These are phyloP conservation scores for Podaxis rugospora DNA, from an alignment of 768 basidiomycete species.

Conservation along the genomic window DNA sequence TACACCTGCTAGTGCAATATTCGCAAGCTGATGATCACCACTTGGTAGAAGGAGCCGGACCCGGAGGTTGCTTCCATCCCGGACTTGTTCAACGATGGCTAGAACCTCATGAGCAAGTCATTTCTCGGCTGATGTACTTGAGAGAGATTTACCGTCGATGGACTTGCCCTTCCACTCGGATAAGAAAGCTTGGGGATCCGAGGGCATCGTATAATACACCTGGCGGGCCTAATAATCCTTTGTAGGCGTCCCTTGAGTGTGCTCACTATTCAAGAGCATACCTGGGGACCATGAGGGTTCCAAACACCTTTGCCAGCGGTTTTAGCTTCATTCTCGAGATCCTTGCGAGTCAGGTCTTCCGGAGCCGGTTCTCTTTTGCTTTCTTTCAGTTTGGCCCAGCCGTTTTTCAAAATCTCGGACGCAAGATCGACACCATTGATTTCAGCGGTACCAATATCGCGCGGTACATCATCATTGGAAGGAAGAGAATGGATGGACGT, in stretches of 20 bases:
- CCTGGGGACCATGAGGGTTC: conserved; percentile 79
- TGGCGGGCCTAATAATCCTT: conserved; percentile 48
- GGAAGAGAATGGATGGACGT: conserved; percentile 76
- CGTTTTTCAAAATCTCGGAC: conserved; percentile 73
- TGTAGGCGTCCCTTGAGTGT: not conserved
- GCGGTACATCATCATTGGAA: conserved; percentile 67
- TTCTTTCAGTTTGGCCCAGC: conserved; percentile 95
- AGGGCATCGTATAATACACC: conserved; percentile 85
- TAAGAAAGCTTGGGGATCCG: conserved; percentile 85
- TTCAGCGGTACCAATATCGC: conserved; percentile 78
- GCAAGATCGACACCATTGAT: conserved; percentile 70
- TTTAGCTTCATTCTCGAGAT: conserved; percentile 75
- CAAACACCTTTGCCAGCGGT: conserved; percentile 76
- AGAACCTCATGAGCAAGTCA: conserved; percentile 3
- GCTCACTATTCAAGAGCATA: conserved; percentile 18
- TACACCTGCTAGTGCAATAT: conserved; percentile 80
- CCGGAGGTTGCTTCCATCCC: conserved; percentile 88
- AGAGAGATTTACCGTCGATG: conserved; percentile 64
- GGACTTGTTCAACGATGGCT: conserved; percentile 93
- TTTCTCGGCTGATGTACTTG: not conserved
- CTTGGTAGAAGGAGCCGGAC: conserved; percentile 85
- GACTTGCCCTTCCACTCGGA: conserved; percentile 88
- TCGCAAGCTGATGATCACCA: conserved; percentile 86
- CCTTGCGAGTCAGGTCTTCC: conserved; percentile 66
- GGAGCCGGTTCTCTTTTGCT: conserved; percentile 78